Percentiles rank a stretch among this genome's conserved stretches.
phyloP scores from a whole-genome alignment of 495 filamentous ascomycete species.

The Glarea lozoyensis region DNA sequence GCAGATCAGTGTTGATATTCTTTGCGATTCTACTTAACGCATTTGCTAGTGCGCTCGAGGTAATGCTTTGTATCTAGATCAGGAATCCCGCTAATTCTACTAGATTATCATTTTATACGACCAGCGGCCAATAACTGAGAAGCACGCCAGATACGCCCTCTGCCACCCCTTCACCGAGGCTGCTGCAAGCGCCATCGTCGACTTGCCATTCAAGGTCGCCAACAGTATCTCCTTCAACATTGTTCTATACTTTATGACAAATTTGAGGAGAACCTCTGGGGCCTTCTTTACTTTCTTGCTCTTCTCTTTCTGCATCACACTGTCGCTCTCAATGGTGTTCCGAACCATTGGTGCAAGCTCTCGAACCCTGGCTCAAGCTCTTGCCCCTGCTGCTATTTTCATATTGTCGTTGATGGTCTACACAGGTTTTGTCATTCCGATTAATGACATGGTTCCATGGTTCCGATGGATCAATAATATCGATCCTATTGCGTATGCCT shows the following conservation, averaged over 20 bases:
- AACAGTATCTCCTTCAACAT: constrained; percentile 46
- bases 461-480: constrained; percentile 71
- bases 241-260: constrained; percentile 79
- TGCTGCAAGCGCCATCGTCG: constrained; percentile 59
- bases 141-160: constrained; percentile 52
- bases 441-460: constrained; percentile 67
- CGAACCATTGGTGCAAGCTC: constrained; percentile 69
- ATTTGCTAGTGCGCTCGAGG: constrained; percentile 43
- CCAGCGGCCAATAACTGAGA: constrained; percentile 51
- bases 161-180: constrained; percentile 52
- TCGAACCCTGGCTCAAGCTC: constrained; percentile 66
- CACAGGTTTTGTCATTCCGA: constrained; percentile 75
- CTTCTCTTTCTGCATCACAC: constrained; percentile 53
- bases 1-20: constrained; percentile 46
- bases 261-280: constrained; percentile 63
- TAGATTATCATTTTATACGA: constrained; percentile 46
- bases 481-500: constrained; percentile 69
- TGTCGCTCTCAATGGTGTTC: constrained; percentile 72
- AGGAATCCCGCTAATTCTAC: constrained; percentile 16
- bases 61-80: background rate
- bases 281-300: constrained; percentile 73
- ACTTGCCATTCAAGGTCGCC: constrained; percentile 54
- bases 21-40: constrained; percentile 44
- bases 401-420: constrained; percentile 77
- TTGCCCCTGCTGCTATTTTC: constrained; percentile 70